phyloP scores from a whole-genome alignment of 129 eudicot genomes.

The Tagetes erecta region DNA sequence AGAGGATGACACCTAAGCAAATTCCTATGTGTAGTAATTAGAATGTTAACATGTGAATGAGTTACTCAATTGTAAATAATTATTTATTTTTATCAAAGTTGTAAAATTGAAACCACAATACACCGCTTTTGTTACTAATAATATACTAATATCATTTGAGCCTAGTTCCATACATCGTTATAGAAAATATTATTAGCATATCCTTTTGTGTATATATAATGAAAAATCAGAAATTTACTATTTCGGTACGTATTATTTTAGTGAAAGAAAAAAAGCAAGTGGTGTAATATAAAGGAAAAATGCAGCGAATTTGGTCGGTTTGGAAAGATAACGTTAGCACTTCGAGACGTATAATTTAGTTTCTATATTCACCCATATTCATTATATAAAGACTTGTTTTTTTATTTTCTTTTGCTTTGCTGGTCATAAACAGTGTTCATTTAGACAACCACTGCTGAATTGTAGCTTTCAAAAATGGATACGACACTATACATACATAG shows the following conservation, averaged over 20 bases:
- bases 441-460: not conserved
- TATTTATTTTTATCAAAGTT: too few relatives aligned
- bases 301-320: conserved; percentile 28
- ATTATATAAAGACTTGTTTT: not conserved
- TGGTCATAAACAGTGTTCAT: not conserved
- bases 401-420: not conserved
- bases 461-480: not conserved
- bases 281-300: conserved; percentile 13
- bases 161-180: too few relatives aligned
- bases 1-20: too few relatives aligned
- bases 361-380: not conserved
- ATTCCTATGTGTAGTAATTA: too few relatives aligned
- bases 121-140: too few relatives aligned
- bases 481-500: not conserved
- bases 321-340: conserved; percentile 32
- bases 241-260: not conserved
- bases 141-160: too few relatives aligned
- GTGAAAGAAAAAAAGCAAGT: not conserved
- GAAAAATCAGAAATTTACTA: too few relatives aligned
- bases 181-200: not conserved
- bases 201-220: not conserved
- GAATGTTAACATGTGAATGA: too few relatives aligned
- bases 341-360: conserved; percentile 19
- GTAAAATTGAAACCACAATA: too few relatives aligned
- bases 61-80: too few relatives aligned